Evolutionary conservation across 306 rosid species (phyloP).

Genomic region (Alnus glutinosa): DNA sequence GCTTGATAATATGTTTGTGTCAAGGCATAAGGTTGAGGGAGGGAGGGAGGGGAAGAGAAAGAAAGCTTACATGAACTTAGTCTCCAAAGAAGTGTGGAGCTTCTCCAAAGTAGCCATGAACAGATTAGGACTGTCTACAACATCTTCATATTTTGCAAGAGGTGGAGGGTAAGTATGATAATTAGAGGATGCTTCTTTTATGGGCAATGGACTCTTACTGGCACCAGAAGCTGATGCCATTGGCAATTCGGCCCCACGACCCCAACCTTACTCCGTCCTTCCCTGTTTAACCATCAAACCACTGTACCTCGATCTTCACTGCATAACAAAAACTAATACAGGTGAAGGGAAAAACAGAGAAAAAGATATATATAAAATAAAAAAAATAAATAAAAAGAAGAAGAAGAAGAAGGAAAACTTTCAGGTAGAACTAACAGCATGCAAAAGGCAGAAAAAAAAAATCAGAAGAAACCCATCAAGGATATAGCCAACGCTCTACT

Average conservation of each 20-base stretch:
- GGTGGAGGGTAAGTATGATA: slow-evolving; percentile 57
- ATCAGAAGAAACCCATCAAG: slow-evolving; percentile 2
- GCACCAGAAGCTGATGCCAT: slow-evolving; percentile 74
- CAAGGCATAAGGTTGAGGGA: background rate
- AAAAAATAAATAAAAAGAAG: background rate
- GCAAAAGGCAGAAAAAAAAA: slow-evolving; percentile 12
- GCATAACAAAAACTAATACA: slow-evolving; percentile 12
- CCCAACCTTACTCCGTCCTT: slow-evolving; percentile 24
- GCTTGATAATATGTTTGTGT: background rate
- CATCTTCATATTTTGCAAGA: slow-evolving; percentile 57
- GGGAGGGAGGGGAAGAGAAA: background rate
- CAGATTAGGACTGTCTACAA: slow-evolving; percentile 49
- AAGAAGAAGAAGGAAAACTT: background rate
- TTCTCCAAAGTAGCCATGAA: slow-evolving; percentile 68
- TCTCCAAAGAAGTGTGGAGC: slow-evolving; percentile 69
- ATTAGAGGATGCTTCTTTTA: slow-evolving; percentile 42
- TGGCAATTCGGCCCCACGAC: slow-evolving; percentile 21
- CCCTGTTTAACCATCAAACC: slow-evolving; percentile 36
- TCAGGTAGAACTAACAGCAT: slow-evolving; percentile 14
- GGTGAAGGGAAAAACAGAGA: background rate
- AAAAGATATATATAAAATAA: too few species aligned
- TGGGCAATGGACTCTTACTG: slow-evolving; percentile 40
- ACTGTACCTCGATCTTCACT: slow-evolving; percentile 26
- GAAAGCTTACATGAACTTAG: slow-evolving; percentile 80
- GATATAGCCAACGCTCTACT: slow-evolving; percentile 17